Evolutionary conservation across 768 basidiomycete genomes (phyloP).

Genomic region (Mycena polygramma): DNA sequence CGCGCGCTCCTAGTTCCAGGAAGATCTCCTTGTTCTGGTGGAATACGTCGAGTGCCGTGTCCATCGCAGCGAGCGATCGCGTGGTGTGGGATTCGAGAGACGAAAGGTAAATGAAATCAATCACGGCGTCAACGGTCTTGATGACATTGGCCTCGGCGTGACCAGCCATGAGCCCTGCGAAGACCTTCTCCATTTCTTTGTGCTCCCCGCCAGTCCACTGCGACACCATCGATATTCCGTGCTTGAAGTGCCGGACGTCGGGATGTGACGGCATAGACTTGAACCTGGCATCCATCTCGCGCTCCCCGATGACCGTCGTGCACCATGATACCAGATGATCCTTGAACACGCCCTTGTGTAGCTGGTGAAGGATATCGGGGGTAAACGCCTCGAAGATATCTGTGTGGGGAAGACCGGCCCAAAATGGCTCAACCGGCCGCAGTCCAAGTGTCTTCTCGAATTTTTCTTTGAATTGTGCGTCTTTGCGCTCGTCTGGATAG

Average conservation of each 20-base stretch:
- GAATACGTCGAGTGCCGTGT: not conserved
- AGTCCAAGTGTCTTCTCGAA: not conserved
- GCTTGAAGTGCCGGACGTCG: not conserved
- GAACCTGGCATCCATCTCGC: not conserved
- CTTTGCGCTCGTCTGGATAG: not conserved
- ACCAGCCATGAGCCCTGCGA: not conserved
- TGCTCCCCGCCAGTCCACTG: not conserved
- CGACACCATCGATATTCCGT: not conserved
- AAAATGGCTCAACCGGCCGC: not conserved
- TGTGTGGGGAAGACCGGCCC: not conserved
- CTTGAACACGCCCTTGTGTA: not conserved
- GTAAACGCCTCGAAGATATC: not conserved
- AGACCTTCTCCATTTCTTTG: not conserved
- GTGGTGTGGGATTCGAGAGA: not conserved
- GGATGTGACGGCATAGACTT: not conserved
- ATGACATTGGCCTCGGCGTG: not conserved
- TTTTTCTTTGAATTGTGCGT: not conserved
- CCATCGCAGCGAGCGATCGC: not conserved
- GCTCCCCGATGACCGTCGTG: not conserved
- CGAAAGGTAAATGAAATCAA: not conserved
- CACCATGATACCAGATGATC: not conserved
- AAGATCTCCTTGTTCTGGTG: not conserved
- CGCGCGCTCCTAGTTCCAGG: not conserved
- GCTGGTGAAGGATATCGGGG: not conserved
- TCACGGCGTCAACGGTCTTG: not conserved